These are phyloP conservation scores for Ceriops zippeliana DNA, from an alignment of 345 rosid genomes.

Conservation along the genomic window DNA sequence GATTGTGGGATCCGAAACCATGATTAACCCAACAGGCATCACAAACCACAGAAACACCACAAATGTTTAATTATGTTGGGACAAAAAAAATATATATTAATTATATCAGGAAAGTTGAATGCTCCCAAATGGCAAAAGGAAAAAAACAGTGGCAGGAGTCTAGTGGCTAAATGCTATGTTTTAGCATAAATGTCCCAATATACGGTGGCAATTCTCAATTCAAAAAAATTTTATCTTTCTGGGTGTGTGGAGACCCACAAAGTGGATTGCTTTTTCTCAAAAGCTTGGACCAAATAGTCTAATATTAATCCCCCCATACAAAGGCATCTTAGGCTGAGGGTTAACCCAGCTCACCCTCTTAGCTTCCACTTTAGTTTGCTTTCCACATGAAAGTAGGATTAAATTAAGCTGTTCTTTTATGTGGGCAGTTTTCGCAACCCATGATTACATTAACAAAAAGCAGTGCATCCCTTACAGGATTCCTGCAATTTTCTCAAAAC, in stretches of 20 bases:
- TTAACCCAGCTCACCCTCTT: constrained; percentile 33
- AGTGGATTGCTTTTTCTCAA: background rate
- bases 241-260: background rate
- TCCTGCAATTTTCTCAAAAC: constrained; percentile 41
- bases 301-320: background rate
- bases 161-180: no score
- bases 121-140: no score
- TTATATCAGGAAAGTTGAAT: no score
- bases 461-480: constrained; percentile 46
- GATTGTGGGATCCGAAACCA: constrained; percentile 34
- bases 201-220: no score
- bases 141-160: no score
- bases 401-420: constrained; percentile 23
- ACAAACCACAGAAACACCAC: background rate
- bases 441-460: constrained; percentile 55
- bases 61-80: no score
- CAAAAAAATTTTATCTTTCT: no score
- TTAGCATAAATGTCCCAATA: no score
- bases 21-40: constrained; percentile 30
- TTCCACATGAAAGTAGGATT: constrained; percentile 34
- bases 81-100: no score
- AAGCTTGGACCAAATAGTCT: constrained; percentile 1
- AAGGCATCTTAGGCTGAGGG: constrained; percentile 10
- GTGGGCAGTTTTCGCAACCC: constrained; percentile 32
- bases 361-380: constrained; percentile 23